Conservation (phyloP, 2,329 filamentous ascomycete genomes). For the Alternaria burnsii region DNA sequence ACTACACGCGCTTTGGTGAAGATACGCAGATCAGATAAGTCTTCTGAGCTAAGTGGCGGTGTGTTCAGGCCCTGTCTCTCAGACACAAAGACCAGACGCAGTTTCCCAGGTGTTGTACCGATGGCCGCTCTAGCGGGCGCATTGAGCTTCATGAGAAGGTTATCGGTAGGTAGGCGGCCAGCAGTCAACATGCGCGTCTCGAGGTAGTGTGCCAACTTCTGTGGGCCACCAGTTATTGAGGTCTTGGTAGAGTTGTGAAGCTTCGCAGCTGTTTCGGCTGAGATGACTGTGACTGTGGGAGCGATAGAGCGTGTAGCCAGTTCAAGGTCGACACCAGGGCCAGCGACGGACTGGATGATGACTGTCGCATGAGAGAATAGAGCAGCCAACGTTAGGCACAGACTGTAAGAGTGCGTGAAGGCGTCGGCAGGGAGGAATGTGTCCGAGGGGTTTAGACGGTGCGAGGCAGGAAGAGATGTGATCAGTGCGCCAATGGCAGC, state of each 20-base stretch:
- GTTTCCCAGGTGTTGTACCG: slow-evolving; percentile 72
- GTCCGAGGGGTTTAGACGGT: slow-evolving; percentile 78
- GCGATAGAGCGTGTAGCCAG: slow-evolving; percentile 77
- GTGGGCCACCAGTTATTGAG: slow-evolving; percentile 68
- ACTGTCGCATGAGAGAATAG: slow-evolving; percentile 86
- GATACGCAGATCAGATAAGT: slow-evolving; percentile 81
- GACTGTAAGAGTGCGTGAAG: slow-evolving; percentile 79
- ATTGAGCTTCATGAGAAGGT: slow-evolving; percentile 69
- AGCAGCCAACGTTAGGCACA: slow-evolving; percentile 81
- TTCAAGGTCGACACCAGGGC: slow-evolving; percentile 73
- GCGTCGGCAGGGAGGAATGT: slow-evolving; percentile 86
- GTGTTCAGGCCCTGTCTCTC: slow-evolving; percentile 71
- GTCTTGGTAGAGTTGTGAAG: slow-evolving; percentile 70
- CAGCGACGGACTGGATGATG: slow-evolving; percentile 87
- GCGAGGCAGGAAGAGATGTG: slow-evolving; percentile 75
- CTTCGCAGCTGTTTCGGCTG: slow-evolving; percentile 74
- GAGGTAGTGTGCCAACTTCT: slow-evolving; percentile 74
- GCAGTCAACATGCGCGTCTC: slow-evolving; percentile 74
- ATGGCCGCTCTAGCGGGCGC: slow-evolving; percentile 66
- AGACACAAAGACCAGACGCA: slow-evolving; percentile 82
- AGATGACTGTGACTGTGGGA: slow-evolving; percentile 83
- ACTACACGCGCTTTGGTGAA: slow-evolving; percentile 81
- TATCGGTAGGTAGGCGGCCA: slow-evolving; percentile 76
- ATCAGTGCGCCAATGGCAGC: slow-evolving; percentile 83
- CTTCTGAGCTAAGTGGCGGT: slow-evolving; percentile 71